Conservation (phyloP, 163 green algal genomes). For the Scenedesmus sp. region DNA sequence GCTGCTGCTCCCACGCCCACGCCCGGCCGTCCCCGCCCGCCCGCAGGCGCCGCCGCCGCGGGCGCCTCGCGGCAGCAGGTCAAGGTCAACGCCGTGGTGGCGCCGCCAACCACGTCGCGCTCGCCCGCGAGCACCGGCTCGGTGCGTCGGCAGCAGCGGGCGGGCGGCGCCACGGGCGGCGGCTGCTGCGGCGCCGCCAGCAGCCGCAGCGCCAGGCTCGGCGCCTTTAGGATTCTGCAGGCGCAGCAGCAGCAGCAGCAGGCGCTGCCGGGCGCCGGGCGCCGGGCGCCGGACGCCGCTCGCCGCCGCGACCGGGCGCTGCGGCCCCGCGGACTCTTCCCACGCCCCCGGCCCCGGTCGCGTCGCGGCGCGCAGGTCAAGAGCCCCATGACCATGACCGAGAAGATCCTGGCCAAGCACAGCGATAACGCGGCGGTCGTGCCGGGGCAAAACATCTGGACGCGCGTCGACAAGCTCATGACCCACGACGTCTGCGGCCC, state of each 20-base stretch:
- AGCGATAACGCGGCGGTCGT: conserved; percentile 70
- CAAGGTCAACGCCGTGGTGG: conserved; percentile 56
- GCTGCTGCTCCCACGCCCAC: no score
- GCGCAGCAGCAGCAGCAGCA: not conserved
- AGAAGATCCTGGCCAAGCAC: conserved; percentile 95
- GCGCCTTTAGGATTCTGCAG: no score
- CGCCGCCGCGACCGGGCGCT: not conserved
- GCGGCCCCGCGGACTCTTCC: no score
- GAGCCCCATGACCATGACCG: conserved; percentile 92
- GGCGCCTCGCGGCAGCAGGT: conserved; percentile 39
- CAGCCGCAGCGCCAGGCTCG: conserved; percentile 1
- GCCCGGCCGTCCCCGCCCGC: no score
- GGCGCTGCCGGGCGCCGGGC: not conserved
- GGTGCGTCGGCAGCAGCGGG: conserved; percentile 42
- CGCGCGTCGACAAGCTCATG: conserved; percentile 93
- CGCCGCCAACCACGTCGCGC: conserved; percentile 53
- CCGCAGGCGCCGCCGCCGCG: conserved; percentile 24
- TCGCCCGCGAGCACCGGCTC: conserved; percentile 58
- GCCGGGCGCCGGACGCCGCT: no score
- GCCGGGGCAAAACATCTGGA: conserved; percentile 96
- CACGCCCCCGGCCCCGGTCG: no score
- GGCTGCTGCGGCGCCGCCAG: not conserved
- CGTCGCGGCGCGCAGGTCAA: conserved; percentile 66
- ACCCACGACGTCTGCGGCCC: conserved; percentile 97
- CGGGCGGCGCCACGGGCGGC: no score